These are phyloP conservation scores for Trichosanthes cucumerina DNA, from an alignment of 306 rosid genomes.

Conservation along the genomic window DNA sequence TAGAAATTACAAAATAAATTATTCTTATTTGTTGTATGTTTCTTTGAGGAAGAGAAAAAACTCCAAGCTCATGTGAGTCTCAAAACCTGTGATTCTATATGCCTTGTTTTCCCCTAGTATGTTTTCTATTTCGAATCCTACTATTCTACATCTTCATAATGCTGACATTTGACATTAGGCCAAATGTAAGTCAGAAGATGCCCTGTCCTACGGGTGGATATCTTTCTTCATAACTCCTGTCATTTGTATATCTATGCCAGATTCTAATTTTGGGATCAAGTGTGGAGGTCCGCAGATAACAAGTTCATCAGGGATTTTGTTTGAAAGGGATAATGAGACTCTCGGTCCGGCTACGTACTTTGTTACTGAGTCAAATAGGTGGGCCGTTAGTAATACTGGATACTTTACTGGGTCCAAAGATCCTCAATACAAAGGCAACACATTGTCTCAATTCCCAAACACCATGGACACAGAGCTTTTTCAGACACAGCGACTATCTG, in stretches of 20 bases:
- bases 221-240: neutral
- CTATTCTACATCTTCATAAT: neutral
- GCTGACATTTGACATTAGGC: neutral
- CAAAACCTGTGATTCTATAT: neutral
- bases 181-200: neutral
- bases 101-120: neutral
- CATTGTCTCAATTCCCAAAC: slow-evolving; percentile 28
- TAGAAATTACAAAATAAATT: slow-evolving; percentile 3
- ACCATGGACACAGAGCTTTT: slow-evolving; percentile 42
- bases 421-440: slow-evolving; percentile 17
- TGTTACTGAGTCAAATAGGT: slow-evolving; percentile 35
- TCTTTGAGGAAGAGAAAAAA: neutral
- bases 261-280: slow-evolving; percentile 50
- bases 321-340: slow-evolving; percentile 36
- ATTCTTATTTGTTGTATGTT: slow-evolving; percentile 6
- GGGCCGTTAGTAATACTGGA: slow-evolving; percentile 78
- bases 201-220: neutral
- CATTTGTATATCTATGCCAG: slow-evolving; percentile 22
- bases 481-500: slow-evolving; percentile 58
- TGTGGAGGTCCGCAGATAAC: slow-evolving; percentile 49
- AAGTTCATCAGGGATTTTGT: slow-evolving; percentile 22
- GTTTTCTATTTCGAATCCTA: neutral
- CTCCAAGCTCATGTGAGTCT: neutral
- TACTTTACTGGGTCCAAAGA: slow-evolving; percentile 19
- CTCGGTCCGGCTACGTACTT: slow-evolving; percentile 68